Evolutionary conservation across 2,329 filamentous ascomycete genomes (phyloP).

Genomic region (Aspergillus persii): DNA sequence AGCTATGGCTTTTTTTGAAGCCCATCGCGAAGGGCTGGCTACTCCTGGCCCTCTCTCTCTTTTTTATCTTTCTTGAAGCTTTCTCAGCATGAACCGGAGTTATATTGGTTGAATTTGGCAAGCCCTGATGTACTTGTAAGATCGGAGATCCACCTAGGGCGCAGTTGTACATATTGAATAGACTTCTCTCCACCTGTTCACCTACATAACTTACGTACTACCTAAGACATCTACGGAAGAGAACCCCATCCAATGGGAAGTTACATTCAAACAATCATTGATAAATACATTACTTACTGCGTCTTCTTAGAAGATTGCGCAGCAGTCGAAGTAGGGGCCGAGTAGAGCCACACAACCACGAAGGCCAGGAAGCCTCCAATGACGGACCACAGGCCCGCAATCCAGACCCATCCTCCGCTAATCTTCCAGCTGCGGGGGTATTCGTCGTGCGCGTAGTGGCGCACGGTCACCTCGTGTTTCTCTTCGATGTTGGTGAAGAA

Average conservation of each 20-base stretch:
- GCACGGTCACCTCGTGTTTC: conserved; percentile 90
- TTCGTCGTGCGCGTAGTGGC: conserved; percentile 96
- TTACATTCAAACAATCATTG: conserved; percentile 22
- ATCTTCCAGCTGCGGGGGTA: conserved; percentile 90
- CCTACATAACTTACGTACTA: background rate
- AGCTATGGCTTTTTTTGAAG: background rate
- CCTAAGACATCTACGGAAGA: background rate
- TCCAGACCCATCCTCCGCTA: conserved; percentile 90
- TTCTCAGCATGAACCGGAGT: conserved; percentile 20
- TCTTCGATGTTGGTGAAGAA: conserved; percentile 88
- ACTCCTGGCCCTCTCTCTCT: background rate
- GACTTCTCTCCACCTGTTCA: background rate
- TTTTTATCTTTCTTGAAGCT: background rate
- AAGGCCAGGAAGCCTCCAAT: conserved; percentile 82
- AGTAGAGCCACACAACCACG: conserved; percentile 83
- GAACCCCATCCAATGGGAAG: background rate
- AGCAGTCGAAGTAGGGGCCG: conserved; percentile 50
- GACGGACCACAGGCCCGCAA: conserved; percentile 81
- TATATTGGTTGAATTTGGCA: conserved; percentile 1
- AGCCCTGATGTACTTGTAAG: conserved; percentile 1
- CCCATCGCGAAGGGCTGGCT: background rate
- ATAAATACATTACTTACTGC: conserved; percentile 35
- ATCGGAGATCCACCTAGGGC: conserved; percentile 3
- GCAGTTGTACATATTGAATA: conserved; percentile 12
- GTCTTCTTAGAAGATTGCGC: conserved; percentile 47